phyloP scores from a whole-genome alignment of 2,329 filamentous ascomycete species.

The Sordariomycetes sp. region DNA sequence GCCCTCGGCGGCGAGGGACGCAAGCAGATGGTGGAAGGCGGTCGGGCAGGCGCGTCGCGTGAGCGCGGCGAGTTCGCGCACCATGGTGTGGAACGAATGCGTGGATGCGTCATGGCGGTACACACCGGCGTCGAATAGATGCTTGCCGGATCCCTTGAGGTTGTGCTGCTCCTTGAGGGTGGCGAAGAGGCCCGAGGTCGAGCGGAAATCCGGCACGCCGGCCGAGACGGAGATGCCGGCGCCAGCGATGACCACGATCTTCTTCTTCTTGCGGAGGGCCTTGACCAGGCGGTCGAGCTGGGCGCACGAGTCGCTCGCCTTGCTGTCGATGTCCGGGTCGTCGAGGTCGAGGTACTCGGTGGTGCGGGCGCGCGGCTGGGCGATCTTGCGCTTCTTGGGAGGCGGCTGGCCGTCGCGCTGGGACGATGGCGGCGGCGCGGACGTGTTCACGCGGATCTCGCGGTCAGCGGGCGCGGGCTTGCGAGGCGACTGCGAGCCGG shows the following conservation, averaged over 20 bases:
- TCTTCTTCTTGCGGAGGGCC: slow-evolving; percentile 77
- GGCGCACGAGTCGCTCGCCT: slow-evolving; percentile 31
- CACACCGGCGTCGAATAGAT: slow-evolving; percentile 93
- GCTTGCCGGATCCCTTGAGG: slow-evolving; percentile 84
- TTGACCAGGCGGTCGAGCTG: slow-evolving; percentile 64
- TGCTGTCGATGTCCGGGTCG: slow-evolving; percentile 25
- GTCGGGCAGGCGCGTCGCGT: slow-evolving; percentile 72
- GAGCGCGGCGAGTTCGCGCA: slow-evolving; percentile 73
- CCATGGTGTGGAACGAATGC: slow-evolving; percentile 90
- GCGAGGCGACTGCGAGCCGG: slow-evolving; percentile 39
- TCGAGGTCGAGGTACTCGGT: slow-evolving; percentile 72
- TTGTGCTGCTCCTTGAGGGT: slow-evolving; percentile 79
- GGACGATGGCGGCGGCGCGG: slow-evolving; percentile 7
- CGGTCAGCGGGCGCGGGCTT: slow-evolving; percentile 20
- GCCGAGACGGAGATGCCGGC: slow-evolving; percentile 96
- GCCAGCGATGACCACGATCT: slow-evolving; percentile 93
- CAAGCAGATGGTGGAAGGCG: slow-evolving; percentile 85
- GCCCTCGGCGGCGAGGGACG: slow-evolving; percentile 77
- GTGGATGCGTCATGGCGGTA: slow-evolving; percentile 89
- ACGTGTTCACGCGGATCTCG: slow-evolving; percentile 17
- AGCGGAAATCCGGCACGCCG: slow-evolving; percentile 95
- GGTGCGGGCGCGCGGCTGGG: slow-evolving; percentile 52
- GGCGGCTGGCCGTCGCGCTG: slow-evolving; percentile 51
- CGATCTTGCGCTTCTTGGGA: slow-evolving; percentile 64
- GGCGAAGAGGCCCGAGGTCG: slow-evolving; percentile 78